A percentile compares a stretch with the other conserved stretches of the same genome.
Conservation (phyloP, 1,284 basidiomycete genomes). For the Amylostereum areolatum region DNA sequence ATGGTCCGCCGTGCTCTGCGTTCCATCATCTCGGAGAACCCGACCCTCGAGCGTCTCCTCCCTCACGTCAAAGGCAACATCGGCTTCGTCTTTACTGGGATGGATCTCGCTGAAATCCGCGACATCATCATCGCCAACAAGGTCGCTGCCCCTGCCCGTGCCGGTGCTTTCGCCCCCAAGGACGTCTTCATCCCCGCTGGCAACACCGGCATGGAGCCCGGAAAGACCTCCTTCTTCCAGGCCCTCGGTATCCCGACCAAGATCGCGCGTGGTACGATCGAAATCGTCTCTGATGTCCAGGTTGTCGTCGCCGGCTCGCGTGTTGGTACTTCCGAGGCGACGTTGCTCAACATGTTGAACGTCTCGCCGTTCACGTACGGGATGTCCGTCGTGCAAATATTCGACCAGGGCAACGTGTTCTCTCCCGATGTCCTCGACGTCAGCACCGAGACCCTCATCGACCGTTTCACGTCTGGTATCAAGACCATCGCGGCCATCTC, state of each 20-base stretch:
- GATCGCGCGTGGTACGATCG: conserved; percentile 99
- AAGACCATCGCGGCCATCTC: conserved; percentile 96
- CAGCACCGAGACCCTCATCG: conserved; percentile 85
- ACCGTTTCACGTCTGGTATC: conserved; percentile 88
- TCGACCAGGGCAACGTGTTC: conserved; percentile 89
- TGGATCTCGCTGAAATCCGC: conserved; percentile 93
- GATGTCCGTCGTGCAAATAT: conserved; percentile 95
- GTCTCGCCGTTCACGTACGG: conserved; percentile 99
- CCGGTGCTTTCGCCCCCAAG: conserved; percentile 91
- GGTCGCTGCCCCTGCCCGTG: conserved; percentile 97
- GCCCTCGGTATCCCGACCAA: conserved; percentile 99
- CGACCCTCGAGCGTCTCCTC: conserved; percentile 94
- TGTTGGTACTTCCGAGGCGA: conserved; percentile 97
- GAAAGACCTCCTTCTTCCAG: conserved; percentile 99
- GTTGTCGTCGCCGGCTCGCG: conserved; percentile 89
- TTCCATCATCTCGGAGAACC: conserved; percentile 82
- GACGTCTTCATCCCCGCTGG: conserved; percentile 91
- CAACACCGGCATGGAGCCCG: conserved; percentile 99
- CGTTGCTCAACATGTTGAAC: conserved; percentile 98
- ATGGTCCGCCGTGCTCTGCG: conserved; percentile 99
- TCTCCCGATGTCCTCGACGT: conserved; percentile 90
- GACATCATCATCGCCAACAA: conserved; percentile 93
- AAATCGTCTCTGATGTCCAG: conserved; percentile 97
- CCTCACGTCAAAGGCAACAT: conserved; percentile 97
- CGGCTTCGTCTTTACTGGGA: conserved; percentile 96